Conservation (phyloP, 106 monocot species). For the Vanilla planifolia region DNA sequence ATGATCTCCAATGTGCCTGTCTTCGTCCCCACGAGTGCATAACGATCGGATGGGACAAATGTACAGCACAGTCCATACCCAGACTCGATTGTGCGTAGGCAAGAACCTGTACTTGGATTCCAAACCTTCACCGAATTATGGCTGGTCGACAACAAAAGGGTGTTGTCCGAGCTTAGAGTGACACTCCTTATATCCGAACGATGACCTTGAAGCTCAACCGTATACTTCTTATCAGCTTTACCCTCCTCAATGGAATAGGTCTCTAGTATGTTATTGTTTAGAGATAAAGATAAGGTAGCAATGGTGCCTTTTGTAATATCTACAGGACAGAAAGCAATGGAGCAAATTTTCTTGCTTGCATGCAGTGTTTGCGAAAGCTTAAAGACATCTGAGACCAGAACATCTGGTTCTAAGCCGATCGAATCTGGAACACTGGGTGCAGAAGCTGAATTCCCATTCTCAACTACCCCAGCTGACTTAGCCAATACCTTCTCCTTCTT, state of each 20-base stretch:
- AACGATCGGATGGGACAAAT: slow-evolving; percentile 62
- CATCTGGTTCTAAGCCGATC: slow-evolving; percentile 20
- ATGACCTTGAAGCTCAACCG: slow-evolving; percentile 87
- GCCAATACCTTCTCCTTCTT: slow-evolving; percentile 78
- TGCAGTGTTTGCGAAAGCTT: slow-evolving; percentile 54
- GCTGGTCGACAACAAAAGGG: slow-evolving; percentile 83
- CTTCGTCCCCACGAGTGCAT: slow-evolving; percentile 91
- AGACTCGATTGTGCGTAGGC: slow-evolving; percentile 83
- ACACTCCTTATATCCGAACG: slow-evolving; percentile 91
- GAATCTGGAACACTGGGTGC: slow-evolving; percentile 2
- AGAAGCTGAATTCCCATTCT: slow-evolving; percentile 20
- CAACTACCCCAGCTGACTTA: slow-evolving; percentile 30
- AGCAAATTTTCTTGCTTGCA: slow-evolving; percentile 75
- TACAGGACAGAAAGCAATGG: slow-evolving; percentile 72
- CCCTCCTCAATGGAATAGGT: slow-evolving; percentile 47
- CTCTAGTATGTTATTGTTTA: slow-evolving; percentile 88
- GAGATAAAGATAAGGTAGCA: slow-evolving; percentile 67
- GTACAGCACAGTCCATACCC: slow-evolving; percentile 80
- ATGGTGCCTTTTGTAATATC: slow-evolving; percentile 38
- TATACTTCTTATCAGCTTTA: slow-evolving; percentile 43
- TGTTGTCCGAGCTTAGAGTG: slow-evolving; percentile 64
- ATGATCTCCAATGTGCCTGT: slow-evolving; percentile 73
- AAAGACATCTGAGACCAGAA: slow-evolving; percentile 76
- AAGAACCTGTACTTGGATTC: slow-evolving; percentile 83
- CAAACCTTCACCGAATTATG: slow-evolving; percentile 95